Evolutionary conservation across 306 rosid species (phyloP).

Genomic region (Lathyrus oleraceus): DNA sequence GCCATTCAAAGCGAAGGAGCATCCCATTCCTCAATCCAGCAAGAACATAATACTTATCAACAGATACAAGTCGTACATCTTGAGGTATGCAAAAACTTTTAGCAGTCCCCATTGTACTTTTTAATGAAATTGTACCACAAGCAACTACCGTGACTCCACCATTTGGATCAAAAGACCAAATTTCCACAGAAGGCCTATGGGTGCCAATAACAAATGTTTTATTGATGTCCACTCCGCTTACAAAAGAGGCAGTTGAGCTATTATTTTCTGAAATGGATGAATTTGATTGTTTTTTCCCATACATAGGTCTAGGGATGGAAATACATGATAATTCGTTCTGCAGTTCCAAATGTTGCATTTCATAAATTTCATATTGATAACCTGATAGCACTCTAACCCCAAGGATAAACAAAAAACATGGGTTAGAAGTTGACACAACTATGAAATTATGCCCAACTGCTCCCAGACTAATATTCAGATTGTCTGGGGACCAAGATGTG

Average conservation of each 20-base stretch:
- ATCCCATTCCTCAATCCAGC: slow-evolving; percentile 94
- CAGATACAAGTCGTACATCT: slow-evolving; percentile 86
- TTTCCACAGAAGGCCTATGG: slow-evolving; percentile 88
- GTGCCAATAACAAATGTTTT: slow-evolving; percentile 82
- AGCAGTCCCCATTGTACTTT: slow-evolving; percentile 68
- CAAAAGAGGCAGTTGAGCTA: slow-evolving; percentile 44
- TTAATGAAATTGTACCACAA: slow-evolving; percentile 69
- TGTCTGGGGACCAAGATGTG: slow-evolving; percentile 76
- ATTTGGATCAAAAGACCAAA: slow-evolving; percentile 54
- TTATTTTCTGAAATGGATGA: slow-evolving; percentile 41
- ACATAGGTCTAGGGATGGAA: slow-evolving; percentile 67
- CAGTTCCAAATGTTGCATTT: slow-evolving; percentile 71
- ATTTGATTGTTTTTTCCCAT: slow-evolving; percentile 43
- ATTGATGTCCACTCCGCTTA: slow-evolving; percentile 52
- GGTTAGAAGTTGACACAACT: slow-evolving; percentile 91
- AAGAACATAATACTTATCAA: slow-evolving; percentile 74
- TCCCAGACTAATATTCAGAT: slow-evolving; percentile 80
- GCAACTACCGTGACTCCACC: slow-evolving; percentile 68
- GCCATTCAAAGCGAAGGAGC: slow-evolving; percentile 96
- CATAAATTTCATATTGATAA: slow-evolving; percentile 71
- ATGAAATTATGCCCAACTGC: slow-evolving; percentile 86
- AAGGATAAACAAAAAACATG: slow-evolving; percentile 75
- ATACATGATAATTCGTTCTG: slow-evolving; percentile 87
- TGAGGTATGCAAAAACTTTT: slow-evolving; percentile 88
- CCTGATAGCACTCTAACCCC: slow-evolving; percentile 68